Evolutionary conservation across 305 asterid species (phyloP).

Genomic region (Plantago lanceolata): DNA sequence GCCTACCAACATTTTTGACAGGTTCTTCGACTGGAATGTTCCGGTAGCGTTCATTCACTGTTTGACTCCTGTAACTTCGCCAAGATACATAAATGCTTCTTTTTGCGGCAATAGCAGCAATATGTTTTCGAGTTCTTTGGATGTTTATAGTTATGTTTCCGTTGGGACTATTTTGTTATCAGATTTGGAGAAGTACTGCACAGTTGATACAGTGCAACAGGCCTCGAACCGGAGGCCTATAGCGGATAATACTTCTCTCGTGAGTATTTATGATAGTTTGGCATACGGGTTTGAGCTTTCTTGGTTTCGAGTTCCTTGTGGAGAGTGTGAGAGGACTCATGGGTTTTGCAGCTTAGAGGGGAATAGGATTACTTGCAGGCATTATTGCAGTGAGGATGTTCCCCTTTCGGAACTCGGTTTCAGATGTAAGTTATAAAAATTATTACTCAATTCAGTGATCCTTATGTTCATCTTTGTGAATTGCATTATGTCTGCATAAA

Average conservation of each 20-base stretch:
- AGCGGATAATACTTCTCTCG: conserved; percentile 34
- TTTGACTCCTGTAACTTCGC: conserved; percentile 24
- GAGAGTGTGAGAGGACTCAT: conserved; percentile 34
- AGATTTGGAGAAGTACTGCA: conserved; percentile 51
- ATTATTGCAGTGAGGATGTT: conserved; percentile 34
- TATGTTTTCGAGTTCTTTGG: conserved; percentile 27
- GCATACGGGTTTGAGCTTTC: conserved; percentile 58
- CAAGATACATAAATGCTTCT: conserved; percentile 28
- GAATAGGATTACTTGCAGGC: conserved; percentile 36
- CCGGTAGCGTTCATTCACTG: conserved; percentile 34
- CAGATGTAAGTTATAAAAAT: conserved; percentile 48
- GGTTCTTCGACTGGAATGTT: conserved; percentile 10
- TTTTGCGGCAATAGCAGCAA: conserved; percentile 40
- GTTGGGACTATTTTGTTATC: conserved; percentile 23
- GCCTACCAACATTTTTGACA: conserved; percentile 19
- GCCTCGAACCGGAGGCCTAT: conserved; percentile 24
- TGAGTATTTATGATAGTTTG: conserved; percentile 36
- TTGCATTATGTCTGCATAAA: background rate
- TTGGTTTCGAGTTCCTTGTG: conserved; percentile 50
- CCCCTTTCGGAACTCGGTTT: conserved; percentile 34
- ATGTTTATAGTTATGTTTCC: conserved; percentile 33
- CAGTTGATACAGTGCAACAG: conserved; percentile 31
- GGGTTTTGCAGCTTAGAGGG: conserved; percentile 48
- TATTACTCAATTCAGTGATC: too few relatives aligned
- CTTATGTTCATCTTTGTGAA: background rate